These are phyloP conservation scores for Yamadazyma insecticola DNA, from an alignment of 805 yeast genomes.

Conservation along the genomic window DNA sequence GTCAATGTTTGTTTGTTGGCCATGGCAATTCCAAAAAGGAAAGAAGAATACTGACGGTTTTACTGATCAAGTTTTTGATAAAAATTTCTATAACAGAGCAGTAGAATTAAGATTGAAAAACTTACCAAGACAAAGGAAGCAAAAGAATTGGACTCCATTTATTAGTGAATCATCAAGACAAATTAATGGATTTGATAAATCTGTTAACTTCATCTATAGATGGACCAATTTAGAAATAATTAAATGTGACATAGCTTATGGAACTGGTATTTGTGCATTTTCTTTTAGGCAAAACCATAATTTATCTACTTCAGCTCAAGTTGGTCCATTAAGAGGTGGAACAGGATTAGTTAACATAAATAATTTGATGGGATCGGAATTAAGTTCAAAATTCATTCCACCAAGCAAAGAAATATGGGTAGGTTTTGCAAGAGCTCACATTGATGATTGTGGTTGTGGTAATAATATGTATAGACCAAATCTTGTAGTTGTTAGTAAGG, in stretches of 20 bases:
- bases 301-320: slow-evolving; percentile 7
- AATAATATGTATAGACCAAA: slow-evolving; percentile 36
- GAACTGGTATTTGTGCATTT: slow-evolving; percentile 12
- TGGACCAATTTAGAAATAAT: slow-evolving; percentile 20
- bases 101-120: slow-evolving; percentile 16
- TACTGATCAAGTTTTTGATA: slow-evolving; percentile 10
- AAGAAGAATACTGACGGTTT: slow-evolving; percentile 18
- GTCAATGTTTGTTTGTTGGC: slow-evolving; percentile 29
- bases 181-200: slow-evolving; percentile 13
- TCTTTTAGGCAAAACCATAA: slow-evolving; percentile 6
- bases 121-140: slow-evolving; percentile 8
- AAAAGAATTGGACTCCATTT: slow-evolving; percentile 43
- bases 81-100: slow-evolving; percentile 14
- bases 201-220: slow-evolving; percentile 26
- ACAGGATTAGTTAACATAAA: slow-evolving; percentile 27
- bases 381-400: slow-evolving; percentile 10
- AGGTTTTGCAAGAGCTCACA: slow-evolving; percentile 39
- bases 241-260: slow-evolving; percentile 14
- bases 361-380: slow-evolving; percentile 7
- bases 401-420: slow-evolving; percentile 30
- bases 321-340: slow-evolving; percentile 37
- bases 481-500: slow-evolving; percentile 23
- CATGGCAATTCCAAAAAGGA: slow-evolving; percentile 31
- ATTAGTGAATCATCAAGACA: slow-evolving; percentile 20
- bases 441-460: slow-evolving; percentile 39